Base-by-base conservation (phyloP, 495 filamentous ascomycete species). In the Talaromyces trachyspermus region DNA sequence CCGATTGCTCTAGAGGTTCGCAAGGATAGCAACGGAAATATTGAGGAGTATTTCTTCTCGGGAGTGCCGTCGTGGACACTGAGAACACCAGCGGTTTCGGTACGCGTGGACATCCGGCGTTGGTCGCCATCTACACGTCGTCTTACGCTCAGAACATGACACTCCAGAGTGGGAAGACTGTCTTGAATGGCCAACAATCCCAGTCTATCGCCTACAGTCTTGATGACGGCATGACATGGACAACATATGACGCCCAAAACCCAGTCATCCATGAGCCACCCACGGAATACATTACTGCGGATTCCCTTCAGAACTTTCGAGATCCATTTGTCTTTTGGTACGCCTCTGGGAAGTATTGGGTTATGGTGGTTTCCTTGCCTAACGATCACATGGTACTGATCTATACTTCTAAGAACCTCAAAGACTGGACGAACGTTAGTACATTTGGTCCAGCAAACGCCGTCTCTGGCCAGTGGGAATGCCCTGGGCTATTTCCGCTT, bases 401-500 rank as follows among this genome's bases (percentile, higher is more conserved):
- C 27, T 30, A 30, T 12, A 30, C 7, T 30, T 30, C 27, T 30
- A 30, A 30, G 27, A 30, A 30, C 47, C 59, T 82, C 5, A 73
- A 64, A 32, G 54, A 66, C 33, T 82, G 78, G 78, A 67, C 68
- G 0, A 57, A 66, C 25, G 66, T 57, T 10, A 77, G 75, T 26
- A 77, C 78, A 39, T 81, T 82, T 54, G 66, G 72, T 0, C 67
- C 71, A n/a, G 55, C 64, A 23, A 77, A 76, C 14, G 61, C 54
- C 2, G 56, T 76, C 11, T 76, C 74, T 1, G 66, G 78, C 1
- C 75, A 78, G 30, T 80, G 77, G 63, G 78, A 82, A 54, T 79
- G 76, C 37, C 77, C 78, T 15, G 75, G 71, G 44, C 53, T 82
- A 27, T 67, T 71, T 35, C 55, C 60, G 1, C 48, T 71, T 4